Evolutionary conservation across 345 rosid genomes (phyloP), one percentile per base, ranked within the genome.

Genomic region (Brassica incana): DNA sequence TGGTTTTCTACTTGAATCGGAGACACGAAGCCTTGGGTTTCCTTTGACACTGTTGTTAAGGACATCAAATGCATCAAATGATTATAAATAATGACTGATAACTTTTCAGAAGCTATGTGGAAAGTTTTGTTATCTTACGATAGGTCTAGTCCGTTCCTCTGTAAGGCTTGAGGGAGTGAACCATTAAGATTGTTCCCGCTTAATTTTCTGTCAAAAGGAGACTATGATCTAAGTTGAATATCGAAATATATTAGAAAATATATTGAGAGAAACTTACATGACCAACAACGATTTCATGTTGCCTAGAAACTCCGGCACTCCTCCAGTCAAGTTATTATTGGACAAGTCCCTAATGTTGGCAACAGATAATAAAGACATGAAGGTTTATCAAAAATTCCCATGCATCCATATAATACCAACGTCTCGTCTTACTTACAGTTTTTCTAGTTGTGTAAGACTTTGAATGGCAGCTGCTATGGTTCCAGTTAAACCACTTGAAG

Each of bases 301-400:
- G 6, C 87, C 80, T 3, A 91, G 85, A 76, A 82, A 81, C 7
- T 76, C 80, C 0, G 95, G 91, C 16, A 90, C 76, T 0, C 5
- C 2, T 38, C 92, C 92, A 1, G 68, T 77, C 54, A 90, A 76
- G 60, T 52, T 80, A 40, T 86, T 89, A 65, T 81, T 78, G 0
- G 93, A 91, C n/a, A 89, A 82, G 67, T 89, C 74, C 50, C 80
- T 77, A 30, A 60, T 0, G 18, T 15, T 29, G 0, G 72, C 85
- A 88, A 56, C 1, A 27, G 4, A 3, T 0, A 59, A 8, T 18
- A 25, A 61, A 25, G 14, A 11, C n/a, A 60, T 9, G 1, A 25
- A 3, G 29, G 33, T 9, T 60, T 23, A 25, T 10, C 65, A 27
- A 9, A 23, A 9, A 8, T 60, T 23, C 3, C n/a, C 18, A 15